phyloP scores from a whole-genome alignment of 805 yeast genomes.

The Henningerozyma blattae region DNA sequence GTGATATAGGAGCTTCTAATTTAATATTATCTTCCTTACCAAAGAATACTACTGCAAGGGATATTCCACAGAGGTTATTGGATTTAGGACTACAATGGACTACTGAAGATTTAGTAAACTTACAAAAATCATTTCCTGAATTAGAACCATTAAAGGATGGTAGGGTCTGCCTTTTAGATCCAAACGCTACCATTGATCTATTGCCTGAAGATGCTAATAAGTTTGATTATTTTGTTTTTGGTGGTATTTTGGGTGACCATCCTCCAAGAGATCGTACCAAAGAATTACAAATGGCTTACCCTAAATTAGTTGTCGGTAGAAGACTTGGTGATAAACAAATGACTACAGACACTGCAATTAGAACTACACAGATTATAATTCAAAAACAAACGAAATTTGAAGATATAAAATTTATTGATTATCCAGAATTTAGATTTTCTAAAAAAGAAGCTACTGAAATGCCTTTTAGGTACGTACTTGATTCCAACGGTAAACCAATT shows the following conservation, averaged over 20 bases:
- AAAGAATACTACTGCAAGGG: slow-evolving; percentile 39
- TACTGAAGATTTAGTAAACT: slow-evolving; percentile 48
- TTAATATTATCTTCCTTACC: slow-evolving; percentile 71
- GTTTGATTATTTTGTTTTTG: slow-evolving; percentile 87
- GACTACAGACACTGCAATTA: slow-evolving; percentile 96
- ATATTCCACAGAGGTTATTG: slow-evolving; percentile 49
- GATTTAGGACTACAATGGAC: slow-evolving; percentile 75
- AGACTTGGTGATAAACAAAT: slow-evolving; percentile 81
- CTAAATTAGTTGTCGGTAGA: slow-evolving; percentile 60
- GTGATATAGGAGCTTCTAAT: slow-evolving; percentile 72
- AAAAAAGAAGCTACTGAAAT: slow-evolving; percentile 89
- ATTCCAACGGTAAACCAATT: slow-evolving; percentile 54
- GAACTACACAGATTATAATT: slow-evolving; percentile 79
- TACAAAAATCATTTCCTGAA: slow-evolving; percentile 28
- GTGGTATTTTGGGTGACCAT: slow-evolving; percentile 93
- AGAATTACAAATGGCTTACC: slow-evolving; percentile 67
- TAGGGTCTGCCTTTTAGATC: slow-evolving; percentile 77
- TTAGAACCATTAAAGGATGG: slow-evolving; percentile 32
- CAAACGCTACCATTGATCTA: slow-evolving; percentile 67
- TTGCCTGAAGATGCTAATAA: slow-evolving; percentile 51
- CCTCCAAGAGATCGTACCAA: slow-evolving; percentile 89
- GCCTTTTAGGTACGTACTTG: slow-evolving; percentile 89
- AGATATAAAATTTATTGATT: slow-evolving; percentile 75
- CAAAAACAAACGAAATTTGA: slow-evolving; percentile 47
- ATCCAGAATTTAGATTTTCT: slow-evolving; percentile 84